Conservation (phyloP, 176 grass and related monocot species). For the Chrysopogon serrulatus region DNA sequence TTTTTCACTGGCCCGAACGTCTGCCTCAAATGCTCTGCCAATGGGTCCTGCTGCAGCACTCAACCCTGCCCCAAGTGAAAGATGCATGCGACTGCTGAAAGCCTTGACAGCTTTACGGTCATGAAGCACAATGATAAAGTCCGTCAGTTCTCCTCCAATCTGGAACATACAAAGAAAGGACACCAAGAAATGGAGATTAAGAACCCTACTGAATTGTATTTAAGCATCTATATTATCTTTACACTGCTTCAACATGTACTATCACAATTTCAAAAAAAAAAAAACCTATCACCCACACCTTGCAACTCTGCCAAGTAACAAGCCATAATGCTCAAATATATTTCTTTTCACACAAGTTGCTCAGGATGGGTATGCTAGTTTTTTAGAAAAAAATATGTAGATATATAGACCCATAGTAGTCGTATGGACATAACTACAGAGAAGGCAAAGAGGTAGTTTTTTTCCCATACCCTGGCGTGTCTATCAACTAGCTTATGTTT, state of each 20-base stretch:
- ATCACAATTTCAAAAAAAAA: too few species aligned
- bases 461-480: background rate
- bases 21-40: constrained; percentile 91
- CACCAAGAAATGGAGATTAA: constrained; percentile 3
- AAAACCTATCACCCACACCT: background rate
- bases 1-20: constrained; percentile 73
- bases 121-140: constrained; percentile 90
- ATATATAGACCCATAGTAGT: background rate
- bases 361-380: background rate
- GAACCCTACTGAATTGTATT: constrained; percentile 1
- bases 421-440: background rate
- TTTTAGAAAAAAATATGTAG: background rate
- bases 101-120: constrained; percentile 71
- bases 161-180: constrained; percentile 24
- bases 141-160: constrained; percentile 89
- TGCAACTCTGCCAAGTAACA: background rate
- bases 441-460: background rate
- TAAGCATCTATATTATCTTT: background rate
- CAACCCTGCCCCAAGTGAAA: constrained; percentile 86
- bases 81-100: constrained; percentile 75
- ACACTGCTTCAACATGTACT: background rate
- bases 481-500: background rate
- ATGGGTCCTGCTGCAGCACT: constrained; percentile 84
- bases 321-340: background rate
- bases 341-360: background rate